Evolutionary conservation across 1,284 basidiomycete species (phyloP), one percentile per base, ranked within the genome.

Genomic region (Sparassis latifolia): DNA sequence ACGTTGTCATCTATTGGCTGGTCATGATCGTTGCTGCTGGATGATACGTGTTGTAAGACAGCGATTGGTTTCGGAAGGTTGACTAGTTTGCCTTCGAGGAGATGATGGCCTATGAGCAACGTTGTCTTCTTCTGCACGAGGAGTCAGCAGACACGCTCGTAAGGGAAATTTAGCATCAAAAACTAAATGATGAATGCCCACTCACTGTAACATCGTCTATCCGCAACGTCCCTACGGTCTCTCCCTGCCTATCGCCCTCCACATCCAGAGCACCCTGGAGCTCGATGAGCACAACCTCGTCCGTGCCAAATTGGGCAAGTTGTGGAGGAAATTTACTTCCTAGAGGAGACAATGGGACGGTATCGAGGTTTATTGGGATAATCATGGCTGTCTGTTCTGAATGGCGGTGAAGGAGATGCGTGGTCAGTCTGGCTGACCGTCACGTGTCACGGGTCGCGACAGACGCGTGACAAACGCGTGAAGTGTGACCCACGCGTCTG

Each of bases 21-120:
- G 7, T 7, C 49, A 40, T 70, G 61, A 33, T 69, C 63, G 39
- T 68, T 65, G 66, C 73, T 73, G 50, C 60, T 59, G 20, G 20
- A 20, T 20, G 20, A 20, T 20, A 20, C 20, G 20, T 20, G 20
- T 20, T 20, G 71, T 10, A 90, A 69, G 44, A 93, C 78, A 1
- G 85, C 92, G 42, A 90, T 76, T 0, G 91, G 90, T 62, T 89
- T 92, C 0, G 84, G 67, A 7, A 97, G 75, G 41, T 73, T 77
- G 37, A 83, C 77, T 50, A 96, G 75, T 62, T 89, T 92, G 44
- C 93, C 93, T 63, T 97, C 93, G 1, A 97, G 79, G 12, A 92
- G 73, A 62, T 97, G 90, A 66, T 95, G 86, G 5, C 92, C 92
- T 51, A 97, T 86, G 54, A 79, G 71, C 3, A 97, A 74, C 0